Conservation (phyloP, 495 filamentous ascomycete genomes). For the Cairneyella variabilis region DNA sequence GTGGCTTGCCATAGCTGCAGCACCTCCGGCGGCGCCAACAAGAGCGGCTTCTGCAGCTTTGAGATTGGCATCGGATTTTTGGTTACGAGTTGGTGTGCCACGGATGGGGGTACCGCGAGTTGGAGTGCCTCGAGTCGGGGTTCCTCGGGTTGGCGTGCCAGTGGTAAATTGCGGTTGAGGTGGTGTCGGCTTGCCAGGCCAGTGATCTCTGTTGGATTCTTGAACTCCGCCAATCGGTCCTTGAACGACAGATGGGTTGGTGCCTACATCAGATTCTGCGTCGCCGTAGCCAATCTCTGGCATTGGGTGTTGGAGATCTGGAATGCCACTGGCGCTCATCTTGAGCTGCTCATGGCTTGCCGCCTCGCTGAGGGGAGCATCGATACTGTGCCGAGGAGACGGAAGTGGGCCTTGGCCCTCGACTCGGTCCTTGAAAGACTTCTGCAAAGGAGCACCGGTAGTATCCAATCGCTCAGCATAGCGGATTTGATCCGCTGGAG, state of each 20-base stretch:
- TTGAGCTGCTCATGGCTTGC: conserved; percentile 50
- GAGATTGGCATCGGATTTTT: conserved; percentile 22
- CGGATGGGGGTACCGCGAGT: too few relatives aligned
- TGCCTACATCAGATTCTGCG: conserved; percentile 59
- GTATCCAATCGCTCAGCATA: conserved; percentile 18
- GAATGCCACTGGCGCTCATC: conserved; percentile 61
- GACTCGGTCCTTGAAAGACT: conserved; percentile 54
- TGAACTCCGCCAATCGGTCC: conserved; percentile 40
- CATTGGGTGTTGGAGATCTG: conserved; percentile 57
- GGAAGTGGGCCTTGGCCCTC: conserved; percentile 42
- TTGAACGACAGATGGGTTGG: conserved; percentile 64
- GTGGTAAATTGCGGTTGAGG: conserved; percentile 37
- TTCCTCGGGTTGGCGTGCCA: too few relatives aligned
- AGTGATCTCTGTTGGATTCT: conserved; percentile 45
- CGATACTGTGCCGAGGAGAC: conserved; percentile 75
- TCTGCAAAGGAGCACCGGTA: conserved; percentile 26
- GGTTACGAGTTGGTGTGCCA: neutral
- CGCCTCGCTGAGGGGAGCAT: conserved; percentile 57
- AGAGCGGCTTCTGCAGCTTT: conserved; percentile 37
- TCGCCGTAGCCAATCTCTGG: conserved; percentile 58
- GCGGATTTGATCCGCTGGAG: conserved; percentile 25
- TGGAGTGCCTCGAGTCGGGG: too few relatives aligned
- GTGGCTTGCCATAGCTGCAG: conserved; percentile 38
- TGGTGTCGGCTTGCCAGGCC: conserved; percentile 49
- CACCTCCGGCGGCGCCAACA: conserved; percentile 39